Base-by-base conservation (phyloP, 2,329 filamentous ascomycete genomes). In the Leptographium procerum region DNA sequence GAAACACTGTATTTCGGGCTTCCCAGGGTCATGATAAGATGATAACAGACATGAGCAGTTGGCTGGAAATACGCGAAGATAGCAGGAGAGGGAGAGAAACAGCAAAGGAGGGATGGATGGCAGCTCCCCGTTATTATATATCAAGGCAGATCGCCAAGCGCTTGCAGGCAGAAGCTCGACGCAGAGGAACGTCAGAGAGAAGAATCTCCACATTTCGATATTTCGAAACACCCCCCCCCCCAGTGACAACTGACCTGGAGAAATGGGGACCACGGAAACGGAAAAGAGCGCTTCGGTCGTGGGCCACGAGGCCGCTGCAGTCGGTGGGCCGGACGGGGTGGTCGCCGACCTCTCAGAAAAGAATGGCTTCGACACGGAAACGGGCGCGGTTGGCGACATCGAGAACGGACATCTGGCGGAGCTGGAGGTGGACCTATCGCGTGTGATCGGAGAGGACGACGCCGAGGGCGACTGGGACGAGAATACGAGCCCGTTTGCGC, bases 341-440 rank as follows among this genome's bases (percentile, higher is more conserved):
- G 16, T 19, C 40, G n/a, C 19, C 40, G 14, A 16, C 13, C 36
- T 19, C 36, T 8, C 26, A 28, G 50, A 52, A 29, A 52, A 52
- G 50, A 24, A 22, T 10, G 29, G 11, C 6, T 52, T 31, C 16
- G 50, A 33, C 28, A 31, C 28, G 50, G 13, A 14, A 16, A 19
- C 26, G 14, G 26, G 26, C 28, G 34, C 16, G 29, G 50, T 34
- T 5, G 50, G 13, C 50, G 50, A 52, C 3, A 31, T 52, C 7
- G 54, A 62, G 53, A 58, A 66, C 40, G 69, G 68, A 14, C 69
- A 69, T 52, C 62, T 70, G 33, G 58, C 59, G 3, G 67, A 69
- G 54, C 64, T 70, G 14, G 69, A 70, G 61, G 68, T 70, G 31
- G 69, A 70, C 28, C 60, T 70, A 43, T 58, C 58, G 33, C 61